A percentile compares a stretch with the other conserved stretches of the same genome.
Evolutionary conservation across 75 land plant genomes (phyloP).

Genomic region (Cupressus sempervirens): DNA sequence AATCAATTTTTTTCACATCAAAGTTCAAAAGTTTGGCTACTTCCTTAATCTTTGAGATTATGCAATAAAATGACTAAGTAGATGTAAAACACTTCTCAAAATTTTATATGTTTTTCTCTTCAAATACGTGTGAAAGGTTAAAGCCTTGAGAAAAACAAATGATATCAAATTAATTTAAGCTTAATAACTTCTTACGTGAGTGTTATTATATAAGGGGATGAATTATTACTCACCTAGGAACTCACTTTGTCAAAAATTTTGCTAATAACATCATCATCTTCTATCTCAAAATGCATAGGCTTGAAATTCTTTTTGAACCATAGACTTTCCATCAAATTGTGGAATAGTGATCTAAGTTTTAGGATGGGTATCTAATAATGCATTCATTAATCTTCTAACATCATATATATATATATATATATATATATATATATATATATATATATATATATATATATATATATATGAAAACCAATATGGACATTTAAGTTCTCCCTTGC

Average conservation of each 20-base stretch:
- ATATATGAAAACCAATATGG: no score
- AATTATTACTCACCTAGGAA: neutral
- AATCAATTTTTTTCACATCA: conserved; percentile 39
- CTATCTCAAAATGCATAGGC: neutral
- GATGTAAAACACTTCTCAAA: no score
- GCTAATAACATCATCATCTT: neutral
- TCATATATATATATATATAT: no score
- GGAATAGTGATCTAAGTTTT: conserved; percentile 34
- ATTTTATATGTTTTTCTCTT: conserved; percentile 23
- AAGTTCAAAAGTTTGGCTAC: conserved; percentile 32
- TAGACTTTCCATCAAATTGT: conserved; percentile 34
- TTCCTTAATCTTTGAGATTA: conserved; percentile 64
- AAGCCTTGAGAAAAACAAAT: conserved; percentile 70
- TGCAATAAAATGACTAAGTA: conserved; percentile 27
- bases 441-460: conserved; percentile 54
- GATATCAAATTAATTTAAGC: conserved; percentile 74
- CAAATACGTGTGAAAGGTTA: conserved; percentile 69
- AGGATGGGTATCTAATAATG: conserved; percentile 58
- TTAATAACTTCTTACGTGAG: conserved; percentile 19
- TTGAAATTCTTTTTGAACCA: no score
- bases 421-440: no score
- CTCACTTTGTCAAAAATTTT: neutral
- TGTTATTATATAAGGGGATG: neutral
- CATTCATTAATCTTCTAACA: conserved; percentile 34
- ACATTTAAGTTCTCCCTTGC: conserved; percentile 59